phyloP scores from a whole-genome alignment of 768 basidiomycete genomes.

The Megacollybia marginata region DNA sequence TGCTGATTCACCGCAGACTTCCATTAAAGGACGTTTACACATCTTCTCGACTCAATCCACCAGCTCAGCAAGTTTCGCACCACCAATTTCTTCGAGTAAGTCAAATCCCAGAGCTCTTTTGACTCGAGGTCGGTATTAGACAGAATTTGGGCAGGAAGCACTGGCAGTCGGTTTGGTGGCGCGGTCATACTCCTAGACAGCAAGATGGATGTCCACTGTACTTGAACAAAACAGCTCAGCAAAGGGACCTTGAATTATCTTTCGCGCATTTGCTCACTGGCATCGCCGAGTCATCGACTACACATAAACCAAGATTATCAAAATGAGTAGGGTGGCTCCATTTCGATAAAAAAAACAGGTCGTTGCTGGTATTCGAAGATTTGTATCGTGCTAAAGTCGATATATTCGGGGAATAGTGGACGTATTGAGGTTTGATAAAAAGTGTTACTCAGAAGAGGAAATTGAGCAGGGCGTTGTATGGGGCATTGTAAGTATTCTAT shows the following conservation, averaged over 20 bases:
- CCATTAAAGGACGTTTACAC: too few species aligned
- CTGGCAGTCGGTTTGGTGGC: conserved; percentile 2
- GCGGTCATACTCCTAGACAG: conserved; percentile 8
- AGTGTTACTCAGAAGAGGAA: conserved; percentile 10
- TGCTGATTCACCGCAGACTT: too few species aligned
- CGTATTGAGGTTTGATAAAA: conserved; percentile 10
- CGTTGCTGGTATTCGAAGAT: conserved; percentile 1
- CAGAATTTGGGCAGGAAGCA: conserved; percentile 6
- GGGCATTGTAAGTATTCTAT: conserved; percentile 8
- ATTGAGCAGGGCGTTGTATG: conserved; percentile 10
- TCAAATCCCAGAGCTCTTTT: conserved; percentile 11
- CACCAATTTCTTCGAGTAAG: conserved; percentile 7
- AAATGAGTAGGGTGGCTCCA: conserved; percentile 9
- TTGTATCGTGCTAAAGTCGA: conserved; percentile 11
- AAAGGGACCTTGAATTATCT: conserved; percentile 3
- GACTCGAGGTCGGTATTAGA: conserved; percentile 12
- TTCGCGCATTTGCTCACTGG: conserved; percentile 10
- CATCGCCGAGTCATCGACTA: too few species aligned
- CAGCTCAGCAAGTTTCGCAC: conserved; percentile 4
- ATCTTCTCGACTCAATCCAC: conserved; percentile 6
- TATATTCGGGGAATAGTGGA: conserved; percentile 5
- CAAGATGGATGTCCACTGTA: conserved; percentile 9
- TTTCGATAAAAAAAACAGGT: conserved; percentile 5
- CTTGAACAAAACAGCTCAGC: conserved; percentile 9
- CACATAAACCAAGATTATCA: conserved; percentile 2